These are phyloP conservation scores for Myxozyma vanderwaltii DNA, from an alignment of 805 yeast genomes.

Conservation along the genomic window DNA sequence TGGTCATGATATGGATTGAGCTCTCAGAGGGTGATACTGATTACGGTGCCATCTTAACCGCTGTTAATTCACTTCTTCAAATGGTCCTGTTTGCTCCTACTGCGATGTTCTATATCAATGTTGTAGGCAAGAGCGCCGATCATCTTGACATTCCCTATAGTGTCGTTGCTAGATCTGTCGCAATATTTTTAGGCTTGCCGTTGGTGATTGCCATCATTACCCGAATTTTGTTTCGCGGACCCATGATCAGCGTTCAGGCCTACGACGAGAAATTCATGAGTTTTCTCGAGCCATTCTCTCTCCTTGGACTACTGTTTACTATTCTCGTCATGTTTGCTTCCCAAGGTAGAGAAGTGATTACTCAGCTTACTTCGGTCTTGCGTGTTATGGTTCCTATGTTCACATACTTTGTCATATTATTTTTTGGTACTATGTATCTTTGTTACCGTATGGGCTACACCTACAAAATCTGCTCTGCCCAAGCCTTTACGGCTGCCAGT, in stretches of 20 bases:
- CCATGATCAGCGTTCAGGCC: conserved; percentile 22
- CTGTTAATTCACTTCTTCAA: conserved; percentile 55
- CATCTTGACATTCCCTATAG: conserved; percentile 41
- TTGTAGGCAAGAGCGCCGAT: conserved; percentile 42
- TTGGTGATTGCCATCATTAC: conserved; percentile 50
- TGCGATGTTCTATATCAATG: conserved; percentile 52
- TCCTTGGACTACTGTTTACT: conserved; percentile 56
- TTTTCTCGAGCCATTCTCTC: conserved; percentile 52
- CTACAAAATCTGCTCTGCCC: conserved; percentile 51
- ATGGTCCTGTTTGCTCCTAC: conserved; percentile 57
- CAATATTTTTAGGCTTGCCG: conserved; percentile 58
- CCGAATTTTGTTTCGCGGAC: conserved; percentile 46
- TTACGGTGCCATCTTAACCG: conserved; percentile 56
- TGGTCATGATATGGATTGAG: conserved; percentile 61
- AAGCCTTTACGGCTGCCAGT: conserved; percentile 59
- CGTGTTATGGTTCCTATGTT: conserved; percentile 54
- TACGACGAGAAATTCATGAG: conserved; percentile 47
- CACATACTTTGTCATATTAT: conserved; percentile 52
- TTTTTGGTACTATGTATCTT: conserved; percentile 50
- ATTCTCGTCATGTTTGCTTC: conserved; percentile 54
- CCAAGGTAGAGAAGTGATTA: conserved; percentile 52
- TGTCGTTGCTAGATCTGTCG: conserved; percentile 53
- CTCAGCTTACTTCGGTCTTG: conserved; percentile 53
- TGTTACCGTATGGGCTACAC: conserved; percentile 32
- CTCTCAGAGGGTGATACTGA: conserved; percentile 55